Evolutionary conservation across 805 yeast genomes (phyloP).

Genomic region (Huiozyma sinensis): DNA sequence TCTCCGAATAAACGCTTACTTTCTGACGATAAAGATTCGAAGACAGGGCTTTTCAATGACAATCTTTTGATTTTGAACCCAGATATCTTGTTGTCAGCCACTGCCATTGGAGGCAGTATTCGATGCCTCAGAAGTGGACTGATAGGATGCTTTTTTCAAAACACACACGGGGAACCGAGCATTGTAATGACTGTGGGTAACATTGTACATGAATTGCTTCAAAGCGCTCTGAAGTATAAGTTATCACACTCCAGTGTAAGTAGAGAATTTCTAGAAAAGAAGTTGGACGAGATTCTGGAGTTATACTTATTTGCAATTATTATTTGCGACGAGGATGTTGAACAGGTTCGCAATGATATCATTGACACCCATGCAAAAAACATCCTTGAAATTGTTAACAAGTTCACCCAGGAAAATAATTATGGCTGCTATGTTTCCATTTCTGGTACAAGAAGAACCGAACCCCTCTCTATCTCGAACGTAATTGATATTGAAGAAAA

Average conservation of each 20-base stretch:
- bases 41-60: constrained; percentile 28
- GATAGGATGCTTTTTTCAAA: constrained; percentile 42
- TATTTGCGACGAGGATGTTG: constrained; percentile 41
- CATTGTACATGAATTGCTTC: constrained; percentile 68
- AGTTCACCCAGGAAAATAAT: constrained; percentile 31
- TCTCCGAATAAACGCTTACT: constrained; percentile 18
- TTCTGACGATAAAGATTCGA: constrained; percentile 22
- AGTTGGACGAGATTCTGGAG: constrained; percentile 34
- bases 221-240: constrained; percentile 33
- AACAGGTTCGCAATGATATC: constrained; percentile 35
- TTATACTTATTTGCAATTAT: constrained; percentile 40
- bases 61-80: constrained; percentile 76
- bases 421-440: constrained; percentile 16
- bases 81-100: constrained; percentile 71
- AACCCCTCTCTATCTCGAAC: constrained; percentile 44
- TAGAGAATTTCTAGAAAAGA: constrained; percentile 20
- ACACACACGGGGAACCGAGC: constrained; percentile 49
- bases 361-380: constrained; percentile 38
- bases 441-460: constrained; percentile 25
- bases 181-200: constrained; percentile 70
- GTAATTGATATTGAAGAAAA: constrained; percentile 82
- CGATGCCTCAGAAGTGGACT: constrained; percentile 66
- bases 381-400: constrained; percentile 43
- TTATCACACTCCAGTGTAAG: constrained; percentile 19
- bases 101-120: constrained; percentile 66